phyloP scores from a whole-genome alignment of 2,329 filamentous ascomycete species.

The Nemania sp. region DNA sequence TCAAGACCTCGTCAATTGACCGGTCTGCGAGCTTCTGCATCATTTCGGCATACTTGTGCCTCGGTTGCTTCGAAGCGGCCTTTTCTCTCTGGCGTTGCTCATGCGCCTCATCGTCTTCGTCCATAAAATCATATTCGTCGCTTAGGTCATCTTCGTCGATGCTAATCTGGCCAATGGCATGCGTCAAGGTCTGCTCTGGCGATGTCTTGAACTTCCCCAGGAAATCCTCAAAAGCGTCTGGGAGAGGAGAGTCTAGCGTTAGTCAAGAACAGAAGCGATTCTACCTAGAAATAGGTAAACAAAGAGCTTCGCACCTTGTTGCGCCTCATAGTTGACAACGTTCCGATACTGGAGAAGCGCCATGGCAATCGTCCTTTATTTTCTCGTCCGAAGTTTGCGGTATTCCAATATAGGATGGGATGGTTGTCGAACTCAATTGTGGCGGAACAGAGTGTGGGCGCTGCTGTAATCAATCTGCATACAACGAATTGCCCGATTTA shows the following conservation, averaged over 20 bases:
- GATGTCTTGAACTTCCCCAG: slow-evolving; percentile 87
- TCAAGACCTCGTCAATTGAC: slow-evolving; percentile 78
- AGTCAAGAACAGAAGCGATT: slow-evolving; percentile 43
- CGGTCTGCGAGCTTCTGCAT: slow-evolving; percentile 90
- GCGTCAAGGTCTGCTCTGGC: slow-evolving; percentile 76
- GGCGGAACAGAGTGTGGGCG: slow-evolving; percentile 45
- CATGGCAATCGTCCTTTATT: slow-evolving; percentile 65
- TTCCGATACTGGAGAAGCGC: slow-evolving; percentile 84
- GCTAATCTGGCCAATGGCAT: slow-evolving; percentile 85
- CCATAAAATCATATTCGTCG: slow-evolving; percentile 94
- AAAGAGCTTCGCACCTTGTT: slow-evolving; percentile 74
- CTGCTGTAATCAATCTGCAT: slow-evolving; percentile 1
- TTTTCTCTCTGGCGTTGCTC: slow-evolving; percentile 63
- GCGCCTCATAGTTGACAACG: slow-evolving; percentile 87
- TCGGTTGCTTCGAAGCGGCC: slow-evolving; percentile 66
- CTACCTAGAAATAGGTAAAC: slow-evolving; percentile 3
- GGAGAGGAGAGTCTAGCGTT: slow-evolving; percentile 40
- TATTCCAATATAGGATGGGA: slow-evolving; percentile 29
- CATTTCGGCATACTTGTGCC: slow-evolving; percentile 88
- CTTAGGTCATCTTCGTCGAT: slow-evolving; percentile 88
- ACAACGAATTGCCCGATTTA: slow-evolving; percentile 17
- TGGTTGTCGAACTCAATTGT: slow-evolving; percentile 43
- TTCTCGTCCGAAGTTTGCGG: slow-evolving; percentile 31
- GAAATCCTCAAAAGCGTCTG: slow-evolving; percentile 88
- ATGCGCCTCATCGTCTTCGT: slow-evolving; percentile 76